Conservation (phyloP, 139 green algal genomes). For the Bryopsis sp. region DNA sequence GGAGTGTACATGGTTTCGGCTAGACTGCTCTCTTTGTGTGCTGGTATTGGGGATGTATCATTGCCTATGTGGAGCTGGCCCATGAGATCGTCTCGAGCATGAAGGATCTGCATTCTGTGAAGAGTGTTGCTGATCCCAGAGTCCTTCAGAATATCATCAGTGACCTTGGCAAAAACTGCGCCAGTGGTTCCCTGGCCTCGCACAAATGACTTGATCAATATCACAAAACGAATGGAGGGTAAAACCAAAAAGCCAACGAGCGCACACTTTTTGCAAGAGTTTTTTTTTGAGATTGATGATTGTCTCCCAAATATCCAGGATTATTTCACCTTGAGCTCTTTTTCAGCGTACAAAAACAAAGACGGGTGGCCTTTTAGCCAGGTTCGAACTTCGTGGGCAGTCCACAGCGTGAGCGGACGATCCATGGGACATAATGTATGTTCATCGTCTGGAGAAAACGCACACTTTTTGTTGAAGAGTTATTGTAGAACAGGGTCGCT, state of each 20-base stretch:
- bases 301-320: not conserved
- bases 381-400: too few species aligned
- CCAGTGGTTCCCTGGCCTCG: not conserved
- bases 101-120: constrained; percentile 10
- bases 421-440: too few species aligned
- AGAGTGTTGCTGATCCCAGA: constrained; percentile 1
- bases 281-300: not conserved
- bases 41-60: not conserved
- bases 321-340: not conserved
- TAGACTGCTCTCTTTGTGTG: not conserved
- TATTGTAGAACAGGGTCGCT: too few species aligned
- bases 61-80: not conserved
- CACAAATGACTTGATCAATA: not conserved
- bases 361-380: too few species aligned
- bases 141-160: constrained; percentile 11
- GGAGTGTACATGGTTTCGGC: not conserved
- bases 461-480: too few species aligned
- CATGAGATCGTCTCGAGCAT: constrained; percentile 7
- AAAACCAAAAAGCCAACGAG: not conserved
- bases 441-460: too few species aligned
- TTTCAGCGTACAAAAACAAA: constrained; percentile 1
- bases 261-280: not conserved
- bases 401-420: too few species aligned
- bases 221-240: not conserved
- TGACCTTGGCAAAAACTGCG: constrained; percentile 11